These are phyloP conservation scores for Trichosporon coremiiforme DNA, from an alignment of 1,284 basidiomycete species.

Conservation along the genomic window DNA sequence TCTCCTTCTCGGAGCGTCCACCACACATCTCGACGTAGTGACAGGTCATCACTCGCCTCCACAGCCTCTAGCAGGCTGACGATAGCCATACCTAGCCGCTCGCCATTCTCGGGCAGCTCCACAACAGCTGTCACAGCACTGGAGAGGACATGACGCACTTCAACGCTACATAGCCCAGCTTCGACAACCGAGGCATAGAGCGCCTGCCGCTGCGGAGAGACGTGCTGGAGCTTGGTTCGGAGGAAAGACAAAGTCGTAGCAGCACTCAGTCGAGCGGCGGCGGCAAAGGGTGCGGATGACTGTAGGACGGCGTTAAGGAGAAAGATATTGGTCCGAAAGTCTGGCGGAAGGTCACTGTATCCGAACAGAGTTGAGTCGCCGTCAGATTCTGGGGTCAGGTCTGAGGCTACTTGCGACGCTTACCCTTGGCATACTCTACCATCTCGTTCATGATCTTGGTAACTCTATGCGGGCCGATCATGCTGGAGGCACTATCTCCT, in stretches of 20 bases:
- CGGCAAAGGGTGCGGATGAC: conserved; percentile 25
- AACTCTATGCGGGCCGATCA: conserved; percentile 36
- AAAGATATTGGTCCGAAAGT: conserved; percentile 27
- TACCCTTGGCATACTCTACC: conserved; percentile 39
- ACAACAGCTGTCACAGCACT: conserved; percentile 30
- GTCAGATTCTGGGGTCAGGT: conserved; percentile 22
- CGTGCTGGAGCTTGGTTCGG: neutral
- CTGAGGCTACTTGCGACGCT: neutral
- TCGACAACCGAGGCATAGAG: conserved; percentile 27
- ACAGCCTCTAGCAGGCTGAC: conserved; percentile 24
- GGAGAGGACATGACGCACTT: conserved; percentile 25
- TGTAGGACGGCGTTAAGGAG: conserved; percentile 31
- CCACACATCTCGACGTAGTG: conserved; percentile 37
- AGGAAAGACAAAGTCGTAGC: conserved; percentile 32
- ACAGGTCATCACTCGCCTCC: conserved; percentile 20
- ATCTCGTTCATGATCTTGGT: conserved; percentile 33
- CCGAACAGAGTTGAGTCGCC: conserved; percentile 27
- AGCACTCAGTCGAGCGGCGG: conserved; percentile 23
- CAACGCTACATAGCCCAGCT: conserved; percentile 4
- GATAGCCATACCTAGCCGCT: conserved; percentile 23
- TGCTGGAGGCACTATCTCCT: conserved; percentile 30
- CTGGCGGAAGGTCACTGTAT: conserved; percentile 29
- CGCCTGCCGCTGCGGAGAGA: conserved; percentile 23
- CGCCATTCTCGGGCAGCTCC: conserved; percentile 23
- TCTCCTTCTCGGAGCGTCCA: conserved; percentile 26